These are phyloP conservation scores for Pseudocercospora fijiensis DNA, from an alignment of 2,329 filamentous ascomycete species.

Conservation along the genomic window DNA sequence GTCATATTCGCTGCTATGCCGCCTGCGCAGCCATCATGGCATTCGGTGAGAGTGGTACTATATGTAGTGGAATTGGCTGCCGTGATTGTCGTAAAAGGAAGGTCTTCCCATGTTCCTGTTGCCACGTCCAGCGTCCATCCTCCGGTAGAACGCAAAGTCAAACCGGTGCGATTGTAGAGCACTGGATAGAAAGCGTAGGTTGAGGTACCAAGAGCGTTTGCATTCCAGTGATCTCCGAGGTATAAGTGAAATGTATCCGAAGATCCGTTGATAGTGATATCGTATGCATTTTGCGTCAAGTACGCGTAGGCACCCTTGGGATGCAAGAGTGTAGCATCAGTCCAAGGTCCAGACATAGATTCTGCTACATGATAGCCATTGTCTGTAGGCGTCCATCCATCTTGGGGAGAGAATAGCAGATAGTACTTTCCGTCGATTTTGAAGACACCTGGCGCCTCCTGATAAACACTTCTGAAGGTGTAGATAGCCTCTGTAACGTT, in stretches of 20 bases:
- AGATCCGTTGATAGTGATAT: conserved; percentile 50
- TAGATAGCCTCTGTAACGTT: conserved; percentile 26
- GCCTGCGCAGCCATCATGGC: conserved; percentile 24
- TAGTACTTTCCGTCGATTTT: conserved; percentile 63
- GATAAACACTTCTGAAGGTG: conserved; percentile 28
- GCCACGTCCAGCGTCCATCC: conserved; percentile 31
- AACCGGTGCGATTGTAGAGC: conserved; percentile 22
- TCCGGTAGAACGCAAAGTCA: conserved; percentile 28
- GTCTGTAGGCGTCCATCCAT: conserved; percentile 57
- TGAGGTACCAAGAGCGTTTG: conserved; percentile 50
- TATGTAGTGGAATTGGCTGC: conserved; percentile 26
- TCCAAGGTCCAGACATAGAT: conserved; percentile 61
- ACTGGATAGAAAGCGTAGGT: conserved; percentile 33
- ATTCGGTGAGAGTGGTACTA: conserved; percentile 19
- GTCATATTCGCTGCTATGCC: conserved; percentile 29
- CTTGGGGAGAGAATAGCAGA: conserved; percentile 58
- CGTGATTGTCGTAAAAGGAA: conserved; percentile 25
- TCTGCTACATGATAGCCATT: conserved; percentile 63
- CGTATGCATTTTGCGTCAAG: conserved; percentile 59
- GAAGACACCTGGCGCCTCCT: conserved; percentile 62
- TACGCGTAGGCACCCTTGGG: conserved; percentile 59
- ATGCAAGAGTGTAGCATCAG: conserved; percentile 59
- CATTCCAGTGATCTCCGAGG: conserved; percentile 67
- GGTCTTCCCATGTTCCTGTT: conserved; percentile 28
- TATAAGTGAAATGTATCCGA: conserved; percentile 51